Conservation (phyloP, 1,139 yeast genomes). For the Wickerhamomyces sp. region DNA sequence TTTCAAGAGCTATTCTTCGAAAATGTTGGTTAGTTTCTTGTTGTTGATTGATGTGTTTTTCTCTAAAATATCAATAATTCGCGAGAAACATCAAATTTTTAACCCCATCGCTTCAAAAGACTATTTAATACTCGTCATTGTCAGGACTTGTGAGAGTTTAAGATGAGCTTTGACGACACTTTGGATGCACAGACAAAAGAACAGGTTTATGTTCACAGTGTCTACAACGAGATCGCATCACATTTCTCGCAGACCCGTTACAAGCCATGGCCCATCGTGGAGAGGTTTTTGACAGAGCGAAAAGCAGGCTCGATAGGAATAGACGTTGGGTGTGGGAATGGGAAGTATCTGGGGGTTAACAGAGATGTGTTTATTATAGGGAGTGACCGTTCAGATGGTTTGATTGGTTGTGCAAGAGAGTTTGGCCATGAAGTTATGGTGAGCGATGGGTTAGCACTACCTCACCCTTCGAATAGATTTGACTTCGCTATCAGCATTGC, state of each 20-base stretch:
- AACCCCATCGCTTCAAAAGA: background rate
- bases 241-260: slow-evolving; percentile 93
- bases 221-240: slow-evolving; percentile 85
- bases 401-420: slow-evolving; percentile 64
- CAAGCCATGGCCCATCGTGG: slow-evolving; percentile 96
- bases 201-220: slow-evolving; percentile 76
- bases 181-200: slow-evolving; percentile 57
- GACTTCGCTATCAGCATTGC: slow-evolving; percentile 96
- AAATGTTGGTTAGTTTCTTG: background rate
- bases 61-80: background rate
- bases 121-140: too few relatives aligned
- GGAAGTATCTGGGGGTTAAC: slow-evolving; percentile 79
- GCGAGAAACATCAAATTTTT: background rate
- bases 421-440: slow-evolving; percentile 52
- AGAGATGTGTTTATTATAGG: slow-evolving; percentile 67
- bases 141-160: background rate
- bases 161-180: slow-evolving; percentile 16
- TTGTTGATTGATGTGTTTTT: too few relatives aligned
- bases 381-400: slow-evolving; percentile 76
- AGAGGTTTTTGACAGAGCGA: slow-evolving; percentile 49
- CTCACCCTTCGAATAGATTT: slow-evolving; percentile 53
- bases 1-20: background rate
- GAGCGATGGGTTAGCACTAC: slow-evolving; percentile 67
- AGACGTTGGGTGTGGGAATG: slow-evolving; percentile 96
- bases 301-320: slow-evolving; percentile 45